Conservation (phyloP, 495 filamentous ascomycete species). For the Aspergillus baeticus region DNA sequence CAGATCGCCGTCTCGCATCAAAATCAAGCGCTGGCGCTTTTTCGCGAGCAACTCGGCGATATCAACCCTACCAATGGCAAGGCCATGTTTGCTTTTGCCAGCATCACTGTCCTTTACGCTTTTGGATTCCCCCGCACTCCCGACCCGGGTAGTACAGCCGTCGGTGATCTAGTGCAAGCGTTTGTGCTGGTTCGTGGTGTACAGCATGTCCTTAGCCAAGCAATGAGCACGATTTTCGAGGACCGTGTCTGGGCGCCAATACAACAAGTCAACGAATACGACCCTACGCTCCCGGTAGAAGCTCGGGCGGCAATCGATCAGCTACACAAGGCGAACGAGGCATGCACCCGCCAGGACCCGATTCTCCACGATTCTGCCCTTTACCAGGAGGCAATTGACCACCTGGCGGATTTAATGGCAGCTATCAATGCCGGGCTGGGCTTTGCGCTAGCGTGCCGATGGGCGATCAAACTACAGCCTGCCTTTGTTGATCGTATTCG, state of each 20-base stretch:
- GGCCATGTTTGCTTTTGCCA: conserved; percentile 51
- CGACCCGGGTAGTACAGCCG: conserved; percentile 31
- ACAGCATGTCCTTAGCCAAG: conserved; percentile 38
- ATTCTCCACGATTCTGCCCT: conserved; percentile 33
- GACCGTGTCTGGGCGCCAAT: conserved; percentile 32
- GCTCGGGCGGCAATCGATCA: conserved; percentile 18
- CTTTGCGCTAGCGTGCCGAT: conserved; percentile 30
- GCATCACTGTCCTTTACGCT: conserved; percentile 49
- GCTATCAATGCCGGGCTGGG: conserved; percentile 28
- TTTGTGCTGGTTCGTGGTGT: conserved; percentile 45
- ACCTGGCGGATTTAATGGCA: conserved; percentile 32
- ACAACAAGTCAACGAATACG: conserved; percentile 26
- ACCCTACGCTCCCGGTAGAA: conserved; percentile 21
- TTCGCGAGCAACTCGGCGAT: conserved; percentile 39
- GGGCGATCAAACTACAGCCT: conserved; percentile 49
- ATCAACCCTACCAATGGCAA: conserved; percentile 45
- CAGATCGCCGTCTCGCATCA: conserved; percentile 48
- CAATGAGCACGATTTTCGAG: conserved; percentile 18
- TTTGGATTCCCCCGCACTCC: conserved; percentile 47
- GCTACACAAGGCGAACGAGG: conserved; percentile 31
- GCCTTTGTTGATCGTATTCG: conserved; percentile 52
- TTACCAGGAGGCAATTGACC: conserved; percentile 33
- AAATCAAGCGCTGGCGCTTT: conserved; percentile 44
- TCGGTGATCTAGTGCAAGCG: conserved; percentile 44
- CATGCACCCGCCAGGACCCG: conserved; percentile 23